Evolutionary conservation across 2,329 filamentous ascomycete species (phyloP), one percentile per base, ranked within the genome.

Genomic region (Madurella mycetomatis): DNA sequence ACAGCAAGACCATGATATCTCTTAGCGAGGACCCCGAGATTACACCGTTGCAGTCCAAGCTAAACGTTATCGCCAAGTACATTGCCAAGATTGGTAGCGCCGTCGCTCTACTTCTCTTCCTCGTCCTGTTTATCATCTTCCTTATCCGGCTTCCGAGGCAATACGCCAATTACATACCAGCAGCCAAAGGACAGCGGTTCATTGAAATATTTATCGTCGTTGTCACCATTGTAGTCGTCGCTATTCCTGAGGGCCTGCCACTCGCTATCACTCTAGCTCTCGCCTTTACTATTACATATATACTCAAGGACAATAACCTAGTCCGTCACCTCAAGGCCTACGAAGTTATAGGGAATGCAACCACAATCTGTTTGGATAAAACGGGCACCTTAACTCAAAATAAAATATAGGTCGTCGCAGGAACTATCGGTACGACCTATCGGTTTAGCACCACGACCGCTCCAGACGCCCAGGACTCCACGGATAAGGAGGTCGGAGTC

Each of bases 61-160:
- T 91, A 50, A 88, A 87, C 65, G 76, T 82, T 56, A 83, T 91
- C 60, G 87, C 87, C 55, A 85, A 88, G 60, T 89, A 87, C 73
- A 90, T 90, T 66, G 87, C 87, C 54, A 88, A 88, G 69, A 74
- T 90, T 37, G 87, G 87, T 70, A 90, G 89, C 67, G 84, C 79
- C 48, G 89, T 90, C 47, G 90, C 87, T 60, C 75, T 94, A 15
- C 73, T 90, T 9, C 77, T 96, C 45, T 96, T 96, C 72, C 78
- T 92, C 46, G 87, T 95, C 44, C 78, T 96, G 15, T 83, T 96
- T 65, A 92, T 96, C 73, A 82, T 90, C 64, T 96, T 95, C 67
- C 76, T 94, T 9, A 89, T 85, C 46, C 73, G 82, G 12, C 79
- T 96, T 2, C 75, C 76, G 5, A 67, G 54, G 15, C 37, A 78